Base-by-base conservation (phyloP, 2,329 filamentous ascomycete species). In the Calonectria henricotiae region DNA sequence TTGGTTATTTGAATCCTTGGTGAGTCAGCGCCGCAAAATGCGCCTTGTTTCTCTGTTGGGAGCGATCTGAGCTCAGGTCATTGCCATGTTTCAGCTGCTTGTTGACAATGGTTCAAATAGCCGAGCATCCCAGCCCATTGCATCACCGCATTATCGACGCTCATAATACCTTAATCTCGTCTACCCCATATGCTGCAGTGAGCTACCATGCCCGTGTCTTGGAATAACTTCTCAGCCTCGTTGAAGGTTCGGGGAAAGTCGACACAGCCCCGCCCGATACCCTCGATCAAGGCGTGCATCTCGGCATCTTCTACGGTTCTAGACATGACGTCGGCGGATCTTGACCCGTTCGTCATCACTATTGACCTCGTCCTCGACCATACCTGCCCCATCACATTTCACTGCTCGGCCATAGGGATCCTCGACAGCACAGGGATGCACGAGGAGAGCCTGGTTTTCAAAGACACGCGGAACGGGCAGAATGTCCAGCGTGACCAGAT, bases 371-470 rank as follows among this genome's bases (percentile, higher is more conserved):
- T 58, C 35, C 51, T 58, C 20, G 51, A 58, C 35, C 51, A 58
- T 3, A 37, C 51, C 35, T 37, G 51, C 17, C 51, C 51, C 32
- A 58, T 58, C 20, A 58, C 51, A 39, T 58, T 58, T 11, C 51
- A 58, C 51, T 58, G 32, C 30, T 58, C 51, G 1, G 51, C 51
- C 51, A 39, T 58, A 6, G 51, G 51, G 17, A 58, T 58, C 5
- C 20, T 47, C 54, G 58, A 58, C 66, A 49, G 37, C 37, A 32
- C 30, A 35, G 41, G 32, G 20, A 58, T 58, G 51, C 51, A 58
- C 51, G 35, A 39, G 3, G 51, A 58, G 23, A 37, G 51, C 20
- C 51, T 58, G 9, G 51, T 39, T 15, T 58, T 58, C n/a, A 58
- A 23, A 17, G 51, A 58, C 5, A 58, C 32, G 20, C 6, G 39